Percentiles rank a stretch among this genome's conserved stretches.
Conservation (phyloP, 1,139 yeast species). For the Saccharomyces hybrid region DNA sequence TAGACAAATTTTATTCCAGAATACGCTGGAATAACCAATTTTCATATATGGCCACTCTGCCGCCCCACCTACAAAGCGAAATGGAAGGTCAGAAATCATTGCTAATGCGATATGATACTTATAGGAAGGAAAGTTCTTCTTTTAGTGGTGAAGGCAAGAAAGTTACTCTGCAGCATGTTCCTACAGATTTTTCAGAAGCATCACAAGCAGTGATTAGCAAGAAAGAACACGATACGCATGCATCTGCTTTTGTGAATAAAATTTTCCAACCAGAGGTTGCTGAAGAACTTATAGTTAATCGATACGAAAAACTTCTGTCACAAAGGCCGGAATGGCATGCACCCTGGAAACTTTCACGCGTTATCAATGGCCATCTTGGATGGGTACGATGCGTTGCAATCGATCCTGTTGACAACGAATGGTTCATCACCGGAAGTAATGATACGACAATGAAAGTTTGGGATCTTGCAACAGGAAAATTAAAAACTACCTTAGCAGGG, state of each 20-base stretch:
- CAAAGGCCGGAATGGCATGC: conserved; percentile 44
- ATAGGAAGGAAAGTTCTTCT: not conserved
- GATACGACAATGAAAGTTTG: conserved; percentile 87
- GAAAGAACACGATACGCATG: conserved; percentile 11
- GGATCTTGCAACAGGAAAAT: conserved; percentile 70
- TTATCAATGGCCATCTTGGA: conserved; percentile 85
- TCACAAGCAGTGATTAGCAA: conserved; percentile 4
- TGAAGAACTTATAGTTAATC: conserved; percentile 15
- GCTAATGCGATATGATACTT: not conserved
- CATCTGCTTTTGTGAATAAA: not conserved
- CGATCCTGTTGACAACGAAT: conserved; percentile 73
- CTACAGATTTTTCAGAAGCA: not conserved
- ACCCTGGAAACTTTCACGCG: conserved; percentile 65
- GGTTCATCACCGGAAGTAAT: conserved; percentile 88
- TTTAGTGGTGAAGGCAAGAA: not conserved
- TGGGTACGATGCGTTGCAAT: conserved; percentile 79
- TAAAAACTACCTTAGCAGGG: conserved; percentile 76
- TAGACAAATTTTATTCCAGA: conserved; percentile 21
- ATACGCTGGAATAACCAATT: conserved; percentile 30
- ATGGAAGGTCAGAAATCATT: not conserved
- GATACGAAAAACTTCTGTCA: conserved; percentile 18
- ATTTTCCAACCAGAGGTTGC: conserved; percentile 4
- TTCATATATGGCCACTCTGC: conserved; percentile 18
- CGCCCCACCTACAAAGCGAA: conserved; percentile 17
- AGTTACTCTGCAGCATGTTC: not conserved